A percentile compares a stretch with the other conserved stretches of the same genome.
These are phyloP conservation scores for Pseudonectria foliicola DNA, from an alignment of 2,329 filamentous ascomycete species.

Conservation along the genomic window DNA sequence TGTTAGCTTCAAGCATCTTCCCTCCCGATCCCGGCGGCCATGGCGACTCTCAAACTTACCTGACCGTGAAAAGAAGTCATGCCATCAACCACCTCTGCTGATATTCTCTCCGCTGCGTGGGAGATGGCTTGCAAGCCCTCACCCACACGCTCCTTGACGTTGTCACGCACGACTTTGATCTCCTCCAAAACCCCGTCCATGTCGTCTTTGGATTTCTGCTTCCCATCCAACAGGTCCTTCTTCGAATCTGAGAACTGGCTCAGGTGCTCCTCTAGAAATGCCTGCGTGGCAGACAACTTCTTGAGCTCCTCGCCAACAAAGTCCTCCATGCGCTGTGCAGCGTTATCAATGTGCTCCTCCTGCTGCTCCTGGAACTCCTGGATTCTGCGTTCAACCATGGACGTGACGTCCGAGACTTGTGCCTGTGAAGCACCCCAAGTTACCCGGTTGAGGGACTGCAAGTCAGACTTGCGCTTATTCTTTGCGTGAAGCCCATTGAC, in stretches of 20 bases:
- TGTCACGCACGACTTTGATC: conserved; percentile 81
- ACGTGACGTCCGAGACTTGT: conserved; percentile 70
- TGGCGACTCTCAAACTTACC: conserved; percentile 33
- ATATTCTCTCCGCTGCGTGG: conserved; percentile 78
- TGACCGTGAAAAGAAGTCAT: conserved; percentile 73
- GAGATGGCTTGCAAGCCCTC: conserved; percentile 79
- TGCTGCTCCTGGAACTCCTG: conserved; percentile 67
- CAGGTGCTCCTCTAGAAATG: conserved; percentile 63
- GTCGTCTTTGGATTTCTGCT: conserved; percentile 64
- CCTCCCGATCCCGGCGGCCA: background rate
- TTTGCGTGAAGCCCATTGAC: conserved; percentile 80
- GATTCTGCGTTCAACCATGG: conserved; percentile 68
- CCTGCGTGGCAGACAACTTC: conserved; percentile 62
- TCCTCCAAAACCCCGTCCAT: conserved; percentile 91
- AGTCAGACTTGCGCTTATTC: conserved; percentile 73
- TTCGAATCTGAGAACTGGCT: conserved; percentile 61
- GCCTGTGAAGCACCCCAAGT: conserved; percentile 72
- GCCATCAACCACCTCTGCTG: conserved; percentile 80
- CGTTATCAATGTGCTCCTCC: conserved; percentile 56
- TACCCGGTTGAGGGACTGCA: conserved; percentile 71
- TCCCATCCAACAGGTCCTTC: conserved; percentile 60
- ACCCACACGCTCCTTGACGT: conserved; percentile 79
- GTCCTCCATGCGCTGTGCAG: conserved; percentile 64
- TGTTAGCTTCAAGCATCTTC: conserved; percentile 9
- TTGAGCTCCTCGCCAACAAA: conserved; percentile 72